Percentiles rank a stretch among this genome's conserved stretches.
These are phyloP conservation scores for Neurospora tetrasperma DNA, from an alignment of 495 filamentous ascomycete genomes.

Conservation along the genomic window DNA sequence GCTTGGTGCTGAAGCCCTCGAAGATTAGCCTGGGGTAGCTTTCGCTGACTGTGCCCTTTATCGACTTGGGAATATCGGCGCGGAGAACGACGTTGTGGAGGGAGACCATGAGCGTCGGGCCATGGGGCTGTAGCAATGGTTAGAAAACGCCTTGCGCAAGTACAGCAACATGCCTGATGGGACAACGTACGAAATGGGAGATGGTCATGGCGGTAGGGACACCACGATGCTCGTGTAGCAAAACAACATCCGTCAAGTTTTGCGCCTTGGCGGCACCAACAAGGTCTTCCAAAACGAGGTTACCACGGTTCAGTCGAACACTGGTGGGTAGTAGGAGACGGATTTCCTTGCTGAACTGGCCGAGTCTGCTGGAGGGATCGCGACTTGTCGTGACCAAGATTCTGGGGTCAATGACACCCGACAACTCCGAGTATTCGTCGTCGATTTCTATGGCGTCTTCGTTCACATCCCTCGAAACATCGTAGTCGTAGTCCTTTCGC, in stretches of 20 bases:
- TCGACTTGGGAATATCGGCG: slow-evolving; percentile 81
- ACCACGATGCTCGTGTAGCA: slow-evolving; percentile 90
- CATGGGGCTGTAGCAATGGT: slow-evolving; percentile 60
- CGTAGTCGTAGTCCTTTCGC: slow-evolving; percentile 85
- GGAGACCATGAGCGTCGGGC: slow-evolving; percentile 82
- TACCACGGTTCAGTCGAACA: slow-evolving; percentile 86
- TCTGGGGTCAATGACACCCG: slow-evolving; percentile 22
- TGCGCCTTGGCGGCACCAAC: slow-evolving; percentile 69
- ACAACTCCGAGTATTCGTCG: slow-evolving; percentile 52
- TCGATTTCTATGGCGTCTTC: slow-evolving; percentile 66
- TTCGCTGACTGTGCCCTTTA: slow-evolving; percentile 85
- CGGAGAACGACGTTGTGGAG: slow-evolving; percentile 92
- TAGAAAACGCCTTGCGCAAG: neutral
- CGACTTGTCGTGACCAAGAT: slow-evolving; percentile 86
- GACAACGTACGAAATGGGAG: slow-evolving; percentile 52
- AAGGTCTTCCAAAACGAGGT: slow-evolving; percentile 74
- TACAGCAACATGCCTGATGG: neutral
- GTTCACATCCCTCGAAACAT: slow-evolving; percentile 61
- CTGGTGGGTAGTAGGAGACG: slow-evolving; percentile 80
- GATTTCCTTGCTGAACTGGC: slow-evolving; percentile 92
- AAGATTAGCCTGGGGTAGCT: slow-evolving; percentile 93
- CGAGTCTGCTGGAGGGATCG: slow-evolving; percentile 73
- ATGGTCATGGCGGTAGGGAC: slow-evolving; percentile 85
- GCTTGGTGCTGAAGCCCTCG: slow-evolving; percentile 74
- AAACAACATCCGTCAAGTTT: slow-evolving; percentile 71